These are phyloP conservation scores for Cardamine occulta DNA, from an alignment of 345 rosid genomes.

Conservation along the genomic window DNA sequence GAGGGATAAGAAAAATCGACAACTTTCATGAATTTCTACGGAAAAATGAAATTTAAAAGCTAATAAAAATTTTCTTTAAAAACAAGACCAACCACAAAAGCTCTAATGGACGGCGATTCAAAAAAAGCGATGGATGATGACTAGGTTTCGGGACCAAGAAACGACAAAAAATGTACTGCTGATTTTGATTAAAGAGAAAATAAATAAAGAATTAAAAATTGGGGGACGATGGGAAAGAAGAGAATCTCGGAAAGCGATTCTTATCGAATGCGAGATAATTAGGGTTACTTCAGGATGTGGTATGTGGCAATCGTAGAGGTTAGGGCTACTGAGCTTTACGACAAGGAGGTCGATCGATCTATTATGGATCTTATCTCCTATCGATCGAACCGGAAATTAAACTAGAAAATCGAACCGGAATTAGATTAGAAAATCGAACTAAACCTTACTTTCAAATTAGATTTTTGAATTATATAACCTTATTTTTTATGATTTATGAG, in stretches of 20 bases:
- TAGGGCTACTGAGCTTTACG: slow-evolving; percentile 29
- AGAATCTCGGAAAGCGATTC: background rate
- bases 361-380: background rate
- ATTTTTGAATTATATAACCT: too few species aligned
- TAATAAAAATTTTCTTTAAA: background rate
- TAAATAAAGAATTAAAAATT: background rate
- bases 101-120: slow-evolving; percentile 36
- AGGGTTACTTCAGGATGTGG: slow-evolving; percentile 24
- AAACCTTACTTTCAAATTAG: background rate
- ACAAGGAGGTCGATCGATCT: slow-evolving; percentile 4
- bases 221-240: background rate
- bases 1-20: background rate
- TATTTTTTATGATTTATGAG: background rate
- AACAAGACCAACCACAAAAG: slow-evolving; percentile 5
- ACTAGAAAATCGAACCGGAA: background rate
- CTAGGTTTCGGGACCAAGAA: slow-evolving; percentile 19
- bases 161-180: background rate
- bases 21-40: background rate
- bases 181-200: background rate
- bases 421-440: background rate
- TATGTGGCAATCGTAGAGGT: slow-evolving; percentile 23
- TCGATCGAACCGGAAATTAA: background rate
- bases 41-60: slow-evolving; percentile 9
- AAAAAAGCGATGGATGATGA: slow-evolving; percentile 20
- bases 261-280: slow-evolving; percentile 5